Evolutionary conservation across 2,329 filamentous ascomycete species (phyloP).

Genomic region (Neoascochyta sp.): DNA sequence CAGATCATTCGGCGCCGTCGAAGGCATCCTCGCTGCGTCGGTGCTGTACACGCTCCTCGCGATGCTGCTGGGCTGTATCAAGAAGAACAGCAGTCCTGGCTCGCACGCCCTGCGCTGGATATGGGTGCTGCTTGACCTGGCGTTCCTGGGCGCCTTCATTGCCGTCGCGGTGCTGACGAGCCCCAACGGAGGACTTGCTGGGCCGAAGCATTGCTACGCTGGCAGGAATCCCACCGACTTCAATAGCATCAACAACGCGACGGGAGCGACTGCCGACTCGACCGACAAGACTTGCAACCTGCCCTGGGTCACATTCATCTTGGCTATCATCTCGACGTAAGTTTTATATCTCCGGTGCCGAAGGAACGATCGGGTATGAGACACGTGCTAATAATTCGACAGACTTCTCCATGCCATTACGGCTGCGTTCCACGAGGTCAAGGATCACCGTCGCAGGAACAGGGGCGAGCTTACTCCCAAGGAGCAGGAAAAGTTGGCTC

Average conservation of each 20-base stretch:
- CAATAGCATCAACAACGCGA: constrained; percentile 6
- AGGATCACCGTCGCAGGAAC: constrained; percentile 18
- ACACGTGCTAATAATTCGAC: constrained; percentile 2
- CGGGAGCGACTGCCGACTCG: constrained; percentile 12
- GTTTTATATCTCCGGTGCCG: constrained; percentile 17
- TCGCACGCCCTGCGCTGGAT: constrained; percentile 39
- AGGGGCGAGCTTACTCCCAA: too few relatives aligned
- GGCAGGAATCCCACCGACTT: constrained; percentile 3
- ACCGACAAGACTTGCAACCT: constrained; percentile 37
- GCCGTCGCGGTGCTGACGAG: constrained; percentile 43
- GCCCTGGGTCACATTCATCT: constrained; percentile 45
- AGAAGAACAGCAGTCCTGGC: constrained; percentile 30
- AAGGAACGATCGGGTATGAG: too few relatives aligned
- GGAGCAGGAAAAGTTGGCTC: too few relatives aligned
- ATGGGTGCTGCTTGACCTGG: constrained; percentile 40
- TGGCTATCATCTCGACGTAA: constrained; percentile 47
- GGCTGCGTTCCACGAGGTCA: constrained; percentile 41
- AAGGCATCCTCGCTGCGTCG: constrained; percentile 46
- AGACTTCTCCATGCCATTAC: constrained; percentile 45
- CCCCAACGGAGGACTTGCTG: constrained; percentile 34
- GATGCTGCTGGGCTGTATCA: constrained; percentile 34
- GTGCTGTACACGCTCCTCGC: constrained; percentile 43
- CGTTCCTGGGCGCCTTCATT: constrained; percentile 43
- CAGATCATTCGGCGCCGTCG: constrained; percentile 40
- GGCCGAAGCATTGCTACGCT: constrained; percentile 34